Percentiles rank a stretch among this genome's conserved stretches.
These are phyloP conservation scores for Backusella macrospora DNA, from an alignment of 192 early-diverging fungal species.

Conservation along the genomic window DNA sequence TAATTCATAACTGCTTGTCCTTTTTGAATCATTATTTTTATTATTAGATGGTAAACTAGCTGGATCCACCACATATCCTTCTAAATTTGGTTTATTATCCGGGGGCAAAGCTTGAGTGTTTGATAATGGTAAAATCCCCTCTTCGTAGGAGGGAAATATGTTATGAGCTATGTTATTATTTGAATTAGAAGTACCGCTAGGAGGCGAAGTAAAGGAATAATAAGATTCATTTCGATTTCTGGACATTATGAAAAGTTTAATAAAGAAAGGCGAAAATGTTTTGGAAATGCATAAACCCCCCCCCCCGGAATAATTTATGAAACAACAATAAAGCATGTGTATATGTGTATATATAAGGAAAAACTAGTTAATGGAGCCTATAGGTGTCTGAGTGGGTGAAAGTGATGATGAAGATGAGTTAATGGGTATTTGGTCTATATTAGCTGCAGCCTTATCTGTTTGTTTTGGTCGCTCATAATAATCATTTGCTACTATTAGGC, in stretches of 20 bases:
- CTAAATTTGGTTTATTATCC: background rate
- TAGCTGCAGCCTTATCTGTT: background rate
- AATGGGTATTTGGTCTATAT: background rate
- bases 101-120: conserved; percentile 2
- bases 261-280: background rate
- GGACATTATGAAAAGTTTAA: background rate
- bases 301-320: conserved; percentile 15
- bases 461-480: conserved; percentile 9
- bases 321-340: background rate
- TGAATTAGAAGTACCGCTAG: background rate
- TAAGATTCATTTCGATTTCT: conserved; percentile 7
- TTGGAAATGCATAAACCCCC: background rate
- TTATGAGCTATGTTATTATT: background rate
- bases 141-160: conserved; percentile 17
- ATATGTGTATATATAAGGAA: background rate
- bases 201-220: conserved; percentile 2
- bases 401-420: background rate
- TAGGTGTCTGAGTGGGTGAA: background rate
- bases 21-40: background rate
- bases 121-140: background rate
- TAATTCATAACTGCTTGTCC: background rate
- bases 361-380: background rate
- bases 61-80: conserved; percentile 16
- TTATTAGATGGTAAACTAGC: background rate
- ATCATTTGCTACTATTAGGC: background rate